A percentile compares a stretch with the other conserved stretches of the same genome.
phyloP scores from a whole-genome alignment of 352 stramenopile species.

The Blastocystis sp. region DNA sequence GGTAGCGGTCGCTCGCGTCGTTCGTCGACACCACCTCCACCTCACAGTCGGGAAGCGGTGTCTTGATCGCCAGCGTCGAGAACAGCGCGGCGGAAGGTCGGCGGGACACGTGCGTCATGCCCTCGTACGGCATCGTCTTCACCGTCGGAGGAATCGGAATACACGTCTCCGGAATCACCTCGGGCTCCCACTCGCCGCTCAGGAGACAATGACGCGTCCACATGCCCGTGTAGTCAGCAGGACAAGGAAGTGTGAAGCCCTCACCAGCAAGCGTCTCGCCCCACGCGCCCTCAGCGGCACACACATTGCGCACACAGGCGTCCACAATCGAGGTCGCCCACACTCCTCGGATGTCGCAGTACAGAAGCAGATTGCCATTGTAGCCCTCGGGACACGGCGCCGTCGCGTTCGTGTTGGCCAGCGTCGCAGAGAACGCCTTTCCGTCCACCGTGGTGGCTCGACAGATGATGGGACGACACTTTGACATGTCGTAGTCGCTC shows the following conservation, averaged over 20 bases:
- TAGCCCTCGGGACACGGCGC: slow-evolving; percentile 24
- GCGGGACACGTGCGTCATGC: slow-evolving; percentile 25
- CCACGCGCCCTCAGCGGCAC: slow-evolving; percentile 35
- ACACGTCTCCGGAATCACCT: slow-evolving; percentile 2
- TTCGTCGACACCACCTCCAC: background rate
- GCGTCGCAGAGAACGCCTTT: background rate
- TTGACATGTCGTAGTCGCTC: background rate
- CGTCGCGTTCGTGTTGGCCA: background rate
- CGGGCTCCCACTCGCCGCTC: slow-evolving; percentile 20
- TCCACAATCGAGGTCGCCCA: background rate
- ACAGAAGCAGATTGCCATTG: background rate
- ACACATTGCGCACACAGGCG: slow-evolving; percentile 15
- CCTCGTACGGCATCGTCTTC: slow-evolving; percentile 38
- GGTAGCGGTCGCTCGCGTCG: background rate
- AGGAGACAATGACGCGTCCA: slow-evolving; percentile 13
- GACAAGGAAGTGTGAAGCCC: background rate
- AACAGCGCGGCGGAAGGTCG: slow-evolving; percentile 28
- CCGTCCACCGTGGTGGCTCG: background rate
- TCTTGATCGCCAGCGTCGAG: background rate
- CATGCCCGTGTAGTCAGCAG: slow-evolving; percentile 7
- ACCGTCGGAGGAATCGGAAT: background rate
- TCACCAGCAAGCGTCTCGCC: background rate
- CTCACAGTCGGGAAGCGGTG: background rate
- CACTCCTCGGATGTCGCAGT: background rate
- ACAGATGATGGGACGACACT: slow-evolving; percentile 2